Base-by-base conservation (phyloP, 495 filamentous ascomycete species). In the Pyronema domesticum region DNA sequence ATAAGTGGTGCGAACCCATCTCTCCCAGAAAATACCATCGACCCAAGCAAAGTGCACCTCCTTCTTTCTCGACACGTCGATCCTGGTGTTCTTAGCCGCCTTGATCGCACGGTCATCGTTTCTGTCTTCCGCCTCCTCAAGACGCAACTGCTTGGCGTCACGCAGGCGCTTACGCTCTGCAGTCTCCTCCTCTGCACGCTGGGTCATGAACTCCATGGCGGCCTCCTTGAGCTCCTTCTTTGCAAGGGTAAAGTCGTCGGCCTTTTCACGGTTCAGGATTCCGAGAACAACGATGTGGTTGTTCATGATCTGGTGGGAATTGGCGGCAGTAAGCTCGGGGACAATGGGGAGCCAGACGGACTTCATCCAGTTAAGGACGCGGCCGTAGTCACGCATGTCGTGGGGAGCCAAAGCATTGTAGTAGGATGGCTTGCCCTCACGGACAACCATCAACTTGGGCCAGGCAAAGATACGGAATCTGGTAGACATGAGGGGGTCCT, bases 31-130 rank as follows among this genome's bases (percentile, higher is more conserved):
- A 18, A 86, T 79, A 47, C 88, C 88, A 67, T 98, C 91, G 7
- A 96, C 86, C 93, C 93, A 96, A n/a, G 93, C 91, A 70, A 98
- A 98, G 3, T 80, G 75, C 19, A 95, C 86, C 61, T 91, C 81
- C 68, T 91, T 94, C 61, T 82, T 82, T 63, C 86, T 80, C 57
- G 88, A 80, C 74, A 95, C 89, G 54, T 83, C 84, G 64, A 96
- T 88, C 6, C 80, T 76, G 68, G 93, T 94, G 57, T 79, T 83
- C 73, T 98, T 98, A 18, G 91, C 93, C n/a, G 78, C 73, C 43
- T 86, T 75, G 51, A 95, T 65, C 6, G 86, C 88, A 37, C 86
- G 77, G 67, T 95, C 82, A 67, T 98, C 93, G 65, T 85, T 80
- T 34, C 86, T 80, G 65, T 95, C 93, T 67, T 95, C 85, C 10